Evolutionary conservation across 768 basidiomycete genomes (phyloP), one percentile per base, ranked within the genome.

Genomic region (Rubroboletus satanas): DNA sequence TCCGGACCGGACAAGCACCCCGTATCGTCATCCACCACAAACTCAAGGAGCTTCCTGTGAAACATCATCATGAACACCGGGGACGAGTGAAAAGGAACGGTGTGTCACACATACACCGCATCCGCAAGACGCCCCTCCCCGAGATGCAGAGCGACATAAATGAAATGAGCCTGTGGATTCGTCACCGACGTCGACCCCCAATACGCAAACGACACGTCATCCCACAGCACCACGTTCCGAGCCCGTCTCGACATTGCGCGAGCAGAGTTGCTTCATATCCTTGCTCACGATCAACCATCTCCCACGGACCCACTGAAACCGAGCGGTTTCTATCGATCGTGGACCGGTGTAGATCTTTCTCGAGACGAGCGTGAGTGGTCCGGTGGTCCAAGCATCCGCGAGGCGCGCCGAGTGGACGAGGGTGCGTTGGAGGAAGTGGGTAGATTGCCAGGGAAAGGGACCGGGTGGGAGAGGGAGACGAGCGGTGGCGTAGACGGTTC

Each of bases 361-460:
- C 6, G 59, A 54, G 54, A 59, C 7, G 33, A 54, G 33, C n/a
- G 53, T 29, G 46, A 57, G 56, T 9, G 55, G 64, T 15, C 43
- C 26, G 4, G 55, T 49, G 18, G 56, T 58, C 64, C 65, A 65
- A 5, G 35, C 32, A 12, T 26, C 49, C 18, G 51, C 55, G 29
- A 63, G 45, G 41, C 51, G 64, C 2, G 51, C 42, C 3, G 65
- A 66, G 42, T 38, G 8, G 29, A 65, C 39, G 52, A 65, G 64
- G 8, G 58, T 29, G 43, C 50, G 65, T 14, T 64, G 65, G 45
- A 54, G 55, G 32, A 55, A 57, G 28, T 7, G 51, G 15, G 7
- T 54, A 26, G 65, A 61, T 49, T 65, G 62, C 65, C 64, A 65
- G 11, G 46, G 10, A 6, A 57, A 65, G 2, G 58, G 58, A n/a